phyloP scores from a whole-genome alignment of 306 rosid genomes.

The Datisca glomerata region DNA sequence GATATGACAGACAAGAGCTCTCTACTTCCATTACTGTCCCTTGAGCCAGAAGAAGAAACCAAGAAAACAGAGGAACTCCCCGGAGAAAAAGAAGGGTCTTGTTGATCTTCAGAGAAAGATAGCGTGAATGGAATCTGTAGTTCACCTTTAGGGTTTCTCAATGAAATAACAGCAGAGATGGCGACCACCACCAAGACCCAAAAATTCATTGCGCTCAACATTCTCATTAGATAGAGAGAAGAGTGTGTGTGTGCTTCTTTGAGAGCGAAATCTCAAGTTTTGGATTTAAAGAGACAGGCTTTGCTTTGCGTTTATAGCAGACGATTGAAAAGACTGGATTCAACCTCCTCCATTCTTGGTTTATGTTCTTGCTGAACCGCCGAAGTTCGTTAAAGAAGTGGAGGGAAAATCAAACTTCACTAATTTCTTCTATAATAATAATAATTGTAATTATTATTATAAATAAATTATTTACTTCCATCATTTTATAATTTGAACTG shows the following conservation, averaged over 20 bases:
- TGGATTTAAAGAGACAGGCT: no score
- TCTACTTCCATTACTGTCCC: background rate
- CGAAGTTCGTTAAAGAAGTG: background rate
- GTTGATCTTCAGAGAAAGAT: background rate
- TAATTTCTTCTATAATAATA: background rate
- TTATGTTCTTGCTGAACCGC: no score
- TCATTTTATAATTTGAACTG: no score
- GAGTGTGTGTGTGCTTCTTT: no score
- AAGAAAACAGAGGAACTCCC: background rate
- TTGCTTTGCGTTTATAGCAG: no score
- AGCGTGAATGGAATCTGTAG: background rate
- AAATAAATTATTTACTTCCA: background rate
- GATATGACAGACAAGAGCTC: constrained; percentile 20
- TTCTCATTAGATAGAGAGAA: background rate
- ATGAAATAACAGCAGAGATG: background rate
- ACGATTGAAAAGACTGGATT: no score
- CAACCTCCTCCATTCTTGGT: no score
- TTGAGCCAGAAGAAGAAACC: background rate
- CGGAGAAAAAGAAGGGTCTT: background rate
- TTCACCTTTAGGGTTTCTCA: background rate
- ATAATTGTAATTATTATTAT: background rate
- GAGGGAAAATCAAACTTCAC: background rate
- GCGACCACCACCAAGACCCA: background rate
- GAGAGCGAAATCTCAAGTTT: no score
- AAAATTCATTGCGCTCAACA: background rate